phyloP scores from a whole-genome alignment of 371 early-diverging fungal species.

The Apophysomyces trapeziformis region DNA sequence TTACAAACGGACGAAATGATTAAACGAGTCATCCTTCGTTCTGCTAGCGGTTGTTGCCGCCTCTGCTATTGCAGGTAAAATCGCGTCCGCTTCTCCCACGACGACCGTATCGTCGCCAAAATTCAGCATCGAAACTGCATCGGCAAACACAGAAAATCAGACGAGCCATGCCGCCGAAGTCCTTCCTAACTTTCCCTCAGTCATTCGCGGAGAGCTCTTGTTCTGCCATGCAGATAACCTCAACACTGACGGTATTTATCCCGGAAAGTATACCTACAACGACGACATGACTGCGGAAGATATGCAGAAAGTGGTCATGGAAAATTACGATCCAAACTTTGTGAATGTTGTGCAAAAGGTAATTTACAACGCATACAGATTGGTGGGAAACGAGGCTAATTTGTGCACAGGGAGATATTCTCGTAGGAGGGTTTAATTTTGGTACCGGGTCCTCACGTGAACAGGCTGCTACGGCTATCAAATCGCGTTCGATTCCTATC shows the following conservation, averaged over 20 bases:
- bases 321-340: conserved; percentile 94
- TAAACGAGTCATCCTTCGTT: neutral
- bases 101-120: conserved; percentile 27
- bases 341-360: conserved; percentile 61
- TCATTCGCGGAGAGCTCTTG: conserved; percentile 79
- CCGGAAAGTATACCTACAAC: conserved; percentile 95
- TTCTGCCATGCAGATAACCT: conserved; percentile 91
- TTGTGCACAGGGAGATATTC: conserved; percentile 67
- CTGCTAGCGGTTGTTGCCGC: conserved; percentile 84
- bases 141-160: conserved; percentile 25
- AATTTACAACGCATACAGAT: neutral
- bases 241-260: conserved; percentile 97
- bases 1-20: too few species aligned
- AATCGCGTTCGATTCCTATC: conserved; percentile 82
- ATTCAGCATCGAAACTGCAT: conserved; percentile 23
- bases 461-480: conserved; percentile 94
- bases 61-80: conserved; percentile 83
- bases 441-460: conserved; percentile 96
- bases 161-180: conserved; percentile 16
- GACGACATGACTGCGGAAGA: conserved; percentile 87
- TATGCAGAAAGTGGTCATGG: conserved; percentile 95
- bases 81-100: conserved; percentile 67
- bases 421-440: conserved; percentile 94
- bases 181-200: conserved; percentile 74
- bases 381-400: neutral